Evolutionary conservation across 2,329 filamentous ascomycete species (phyloP).

Genomic region (Fusarium bactridioides): DNA sequence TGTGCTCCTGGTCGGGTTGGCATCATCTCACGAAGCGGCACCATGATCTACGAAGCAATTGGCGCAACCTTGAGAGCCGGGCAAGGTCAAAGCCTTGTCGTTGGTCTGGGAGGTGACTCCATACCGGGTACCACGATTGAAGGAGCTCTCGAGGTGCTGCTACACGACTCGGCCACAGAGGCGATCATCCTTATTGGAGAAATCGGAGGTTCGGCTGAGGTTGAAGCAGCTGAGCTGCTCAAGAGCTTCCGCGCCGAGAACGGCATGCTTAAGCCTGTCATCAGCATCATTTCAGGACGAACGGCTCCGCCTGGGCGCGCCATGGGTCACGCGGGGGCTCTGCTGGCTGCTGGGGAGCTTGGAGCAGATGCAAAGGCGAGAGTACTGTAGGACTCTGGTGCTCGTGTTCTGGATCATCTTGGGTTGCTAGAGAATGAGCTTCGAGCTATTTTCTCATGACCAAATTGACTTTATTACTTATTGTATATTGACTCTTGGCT

Average conservation of each 20-base stretch:
- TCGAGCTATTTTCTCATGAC: too few relatives aligned
- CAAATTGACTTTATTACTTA: too few relatives aligned
- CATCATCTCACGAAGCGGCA: neutral
- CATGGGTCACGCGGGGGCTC: too few relatives aligned
- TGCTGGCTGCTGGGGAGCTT: too few relatives aligned
- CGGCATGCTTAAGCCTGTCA: neutral
- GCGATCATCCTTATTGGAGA: neutral
- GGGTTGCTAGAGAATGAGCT: too few relatives aligned
- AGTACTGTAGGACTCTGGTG: too few relatives aligned
- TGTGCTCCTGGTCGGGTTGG: neutral
- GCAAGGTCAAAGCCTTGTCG: neutral
- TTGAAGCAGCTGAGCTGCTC: neutral
- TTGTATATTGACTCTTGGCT: too few relatives aligned
- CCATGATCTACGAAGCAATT: neutral
- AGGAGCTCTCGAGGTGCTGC: neutral
- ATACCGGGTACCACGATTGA: neutral
- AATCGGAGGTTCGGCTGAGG: neutral
- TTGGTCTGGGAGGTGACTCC: neutral
- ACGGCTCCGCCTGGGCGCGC: neutral
- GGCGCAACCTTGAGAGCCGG: neutral
- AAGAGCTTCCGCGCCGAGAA: neutral
- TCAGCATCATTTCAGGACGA: neutral
- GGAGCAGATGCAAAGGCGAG: too few relatives aligned
- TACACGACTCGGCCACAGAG: neutral
- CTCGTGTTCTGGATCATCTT: too few relatives aligned